Evolutionary conservation across 805 yeast species (phyloP), one percentile per base, ranked within the genome.

Genomic region (Yamadazyma philogaea): DNA sequence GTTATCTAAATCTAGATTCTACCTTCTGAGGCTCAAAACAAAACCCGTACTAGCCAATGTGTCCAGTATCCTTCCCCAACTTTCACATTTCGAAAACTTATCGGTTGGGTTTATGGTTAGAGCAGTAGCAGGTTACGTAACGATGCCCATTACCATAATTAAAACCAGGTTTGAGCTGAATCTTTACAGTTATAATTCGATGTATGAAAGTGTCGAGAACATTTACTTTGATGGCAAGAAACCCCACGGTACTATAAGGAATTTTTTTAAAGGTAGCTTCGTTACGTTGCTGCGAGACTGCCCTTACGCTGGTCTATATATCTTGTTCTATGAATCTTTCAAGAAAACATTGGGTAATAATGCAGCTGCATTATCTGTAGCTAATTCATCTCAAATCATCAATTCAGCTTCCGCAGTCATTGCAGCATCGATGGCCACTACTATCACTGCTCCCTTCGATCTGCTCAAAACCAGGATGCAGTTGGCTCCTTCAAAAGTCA

Each of bases 241-340:
- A 40, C 6, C 8, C 12, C 43, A 43, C 15, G 64, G 66, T 5
- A 60, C 89, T 0, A 30, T 81, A 0, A 56, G 61, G 16, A 95
- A 96, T 12, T 89, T 91, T 57, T 89, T 89, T 60, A 75, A 79
- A 46, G 99, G 99, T 0, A 85, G 84, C 53, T 80, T 85, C 1
- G 96, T 95, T 2, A 93, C 99, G 0, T 75, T 84, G 47, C 75
- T 87, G 10, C 67, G 99, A 49, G 99, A 93, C 64, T 95, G 96
- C 18, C 99, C 99, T 0, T 87, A 93, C 60, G 97, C 99, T 6
- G 99, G 99, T 0, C 57, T 93, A 3, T 91, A 93, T 55, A 88
- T 93, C 21, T 64, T 89, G 28, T 77, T 89, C 48, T 91, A 91
- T 61, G 97, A 91, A 57, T 74, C 81, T 44, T 72, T 81, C 52